Evolutionary conservation across 306 rosid species (phyloP), one percentile per base, ranked within the genome.

Genomic region (Ceratonia siliqua): DNA sequence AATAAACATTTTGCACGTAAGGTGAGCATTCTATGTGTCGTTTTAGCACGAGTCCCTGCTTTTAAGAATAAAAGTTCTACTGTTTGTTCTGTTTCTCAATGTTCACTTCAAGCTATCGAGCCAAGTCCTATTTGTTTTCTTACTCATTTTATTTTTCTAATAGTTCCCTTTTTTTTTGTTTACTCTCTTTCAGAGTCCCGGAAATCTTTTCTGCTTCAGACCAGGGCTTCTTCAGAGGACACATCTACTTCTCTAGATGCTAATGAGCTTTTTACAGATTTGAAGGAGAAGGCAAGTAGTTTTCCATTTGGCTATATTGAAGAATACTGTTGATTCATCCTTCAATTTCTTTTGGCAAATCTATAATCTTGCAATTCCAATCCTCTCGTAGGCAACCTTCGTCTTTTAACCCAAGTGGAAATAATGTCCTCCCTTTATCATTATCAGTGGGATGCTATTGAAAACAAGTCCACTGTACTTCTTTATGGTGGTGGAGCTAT

Each of bases 381-480:
- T n/a, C n/a, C n/a, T 72, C 27, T 25, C 49, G 25, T 52, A 41
- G 73, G 15, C 33, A 14, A 56, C 18, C 43, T 68, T 65, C 54
- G 24, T 25, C 13, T 64, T 81, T 66, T 53, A 61, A 52, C n/a
- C 20, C 62, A 55, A 63, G 64, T 77, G 69, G 42, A n/a, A 74
- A 48, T 70, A 36, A 75, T 78, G 38, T 74, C 68, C 22, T 66
- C 49, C 46, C 27, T 74, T 66, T 68, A 39, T 81, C 33, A 55
- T 79, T 33, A 38, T 77, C 83, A 95, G 99, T 95, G 99, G 99
- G 98, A 95, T 71, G 96, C 87, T 70, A 78, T 95, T 85, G 98
- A 95, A 85, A 95, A 95, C 92, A 95, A 95, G 87, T 83, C 98
- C 55, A 95, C 99, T 0, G 97, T 95, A 45, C 72, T 95, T 81